phyloP scores from a whole-genome alignment of 371 early-diverging fungal species.

The Syncephalastrum contaminatum region DNA sequence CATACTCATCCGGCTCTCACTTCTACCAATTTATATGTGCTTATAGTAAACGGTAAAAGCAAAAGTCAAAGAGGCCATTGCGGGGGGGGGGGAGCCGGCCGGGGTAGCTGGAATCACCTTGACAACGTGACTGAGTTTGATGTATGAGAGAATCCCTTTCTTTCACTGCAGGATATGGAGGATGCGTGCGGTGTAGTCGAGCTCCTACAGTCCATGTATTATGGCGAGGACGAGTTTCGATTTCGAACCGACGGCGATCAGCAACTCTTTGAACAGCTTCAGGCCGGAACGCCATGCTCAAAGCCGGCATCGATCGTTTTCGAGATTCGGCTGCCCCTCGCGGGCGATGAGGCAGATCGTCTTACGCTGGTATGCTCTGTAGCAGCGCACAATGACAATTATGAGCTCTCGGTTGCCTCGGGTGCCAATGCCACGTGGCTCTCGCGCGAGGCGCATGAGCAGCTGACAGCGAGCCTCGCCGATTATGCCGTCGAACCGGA shows the following conservation, averaged over 20 bases:
- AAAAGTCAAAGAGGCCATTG: no score
- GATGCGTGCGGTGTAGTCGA: conserved; percentile 9
- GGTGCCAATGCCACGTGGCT: conserved; percentile 25
- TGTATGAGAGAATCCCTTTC: no score
- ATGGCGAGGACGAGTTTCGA: conserved; percentile 13
- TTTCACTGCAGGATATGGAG: conserved; percentile 1
- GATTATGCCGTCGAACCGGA: conserved; percentile 7
- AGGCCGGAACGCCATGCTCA: background rate
- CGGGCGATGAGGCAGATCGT: background rate
- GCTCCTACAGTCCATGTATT: conserved; percentile 17
- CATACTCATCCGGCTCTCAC: no score
- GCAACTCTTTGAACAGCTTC: background rate
- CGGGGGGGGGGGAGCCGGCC: no score
- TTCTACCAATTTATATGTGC: no score
- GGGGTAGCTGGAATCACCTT: no score
- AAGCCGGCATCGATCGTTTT: conserved; percentile 4
- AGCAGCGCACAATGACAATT: conserved; percentile 45
- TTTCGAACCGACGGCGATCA: conserved; percentile 8
- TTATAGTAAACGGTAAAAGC: no score
- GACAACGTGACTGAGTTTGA: no score
- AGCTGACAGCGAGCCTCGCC: conserved; percentile 12
- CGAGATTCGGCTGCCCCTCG: conserved; percentile 1
- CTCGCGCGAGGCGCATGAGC: conserved; percentile 27
- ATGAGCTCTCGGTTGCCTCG: conserved; percentile 29
- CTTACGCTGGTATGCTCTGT: background rate